Percentiles rank a stretch among this genome's conserved stretches.
phyloP scores from a whole-genome alignment of 2,329 filamentous ascomycete species.

The Arthrocladium fulminans region DNA sequence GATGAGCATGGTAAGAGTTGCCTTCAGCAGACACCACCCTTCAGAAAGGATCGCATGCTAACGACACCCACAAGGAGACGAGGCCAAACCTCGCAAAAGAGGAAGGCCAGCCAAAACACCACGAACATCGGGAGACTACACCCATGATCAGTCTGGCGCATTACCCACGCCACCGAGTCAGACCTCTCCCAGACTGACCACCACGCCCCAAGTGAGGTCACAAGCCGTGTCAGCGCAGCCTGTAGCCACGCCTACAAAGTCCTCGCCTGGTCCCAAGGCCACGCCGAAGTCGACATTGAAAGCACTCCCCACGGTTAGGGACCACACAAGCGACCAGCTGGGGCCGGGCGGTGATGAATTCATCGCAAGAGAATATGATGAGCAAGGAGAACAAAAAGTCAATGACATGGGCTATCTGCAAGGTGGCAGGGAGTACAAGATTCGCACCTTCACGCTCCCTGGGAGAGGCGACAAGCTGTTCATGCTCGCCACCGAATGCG shows the following conservation, averaged over 20 bases:
- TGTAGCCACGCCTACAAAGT: constrained; percentile 45
- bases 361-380: constrained; percentile 83
- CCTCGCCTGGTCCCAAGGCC: constrained; percentile 44
- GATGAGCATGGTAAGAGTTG: constrained; percentile 53
- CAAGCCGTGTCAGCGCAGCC: constrained; percentile 26
- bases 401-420: constrained; percentile 70
- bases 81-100: constrained; percentile 37
- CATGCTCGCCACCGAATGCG: constrained; percentile 97
- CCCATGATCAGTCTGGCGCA: constrained; percentile 21
- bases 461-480: constrained; percentile 88
- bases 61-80: constrained; percentile 41
- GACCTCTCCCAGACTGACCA: constrained; percentile 27
- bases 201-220: constrained; percentile 35
- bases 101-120: constrained; percentile 43
- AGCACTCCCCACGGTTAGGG: constrained; percentile 86
- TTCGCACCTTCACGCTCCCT: constrained; percentile 86
- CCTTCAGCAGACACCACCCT: neutral
- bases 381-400: constrained; percentile 90
- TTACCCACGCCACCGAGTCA: constrained; percentile 25
- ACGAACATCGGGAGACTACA: constrained; percentile 29
- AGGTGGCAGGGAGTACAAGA: constrained; percentile 79
- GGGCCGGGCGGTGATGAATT: constrained; percentile 87
- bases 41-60: neutral
- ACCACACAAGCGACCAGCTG: constrained; percentile 94
- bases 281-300: constrained; percentile 56